Base-by-base conservation (phyloP, 495 filamentous ascomycete species). In the Apiosordaria backusii region DNA sequence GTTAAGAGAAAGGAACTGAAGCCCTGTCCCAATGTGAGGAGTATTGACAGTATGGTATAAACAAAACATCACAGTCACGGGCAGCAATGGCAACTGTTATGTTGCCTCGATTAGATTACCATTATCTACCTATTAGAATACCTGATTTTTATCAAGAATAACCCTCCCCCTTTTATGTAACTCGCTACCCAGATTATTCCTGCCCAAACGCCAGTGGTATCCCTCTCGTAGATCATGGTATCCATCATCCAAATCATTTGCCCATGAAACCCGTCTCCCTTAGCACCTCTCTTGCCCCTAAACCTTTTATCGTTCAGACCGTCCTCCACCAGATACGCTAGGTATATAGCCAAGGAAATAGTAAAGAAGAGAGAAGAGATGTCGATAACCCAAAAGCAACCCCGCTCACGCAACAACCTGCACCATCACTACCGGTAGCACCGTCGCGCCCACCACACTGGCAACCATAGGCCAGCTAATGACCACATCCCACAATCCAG, bases 391-490 rank as follows among this genome's bases (percentile, higher is more conserved):
- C 29, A 5, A 5, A 35, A 45, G 10, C 35, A 45, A 45, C 5
- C 35, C 10, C n/a, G n/a, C 13, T 45, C 10, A 55, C 52, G 16
- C 52, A 19, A 23, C 22, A 19, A 18, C n/a, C 22, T 55, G 52
- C 52, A 55, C 52, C 52, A 55, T 55, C n/a, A 55, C n/a, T 6
- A 55, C 52, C n/a, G 52, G 52, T n/a, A 55, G 52, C 15, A 55
- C 18, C 18, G 52, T 55, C n/a, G 22, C 18, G 7, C 52, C 52
- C 9, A 55, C 18, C 19, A 55, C 52, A 23, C n/a, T 21, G 18
- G 22, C n/a, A 23, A 13, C 52, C 19, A 55, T 7, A 5, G n/a
- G 52, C 52, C 62, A 55, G 9, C n/a, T 21, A 19, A 13, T 6
- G 4, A 23, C 10, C 52, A 15, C 52, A 55, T 22, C 22, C 52